A percentile compares a stretch with the other conserved stretches of the same genome.
Evolutionary conservation across 2,329 filamentous ascomycete genomes (phyloP).

Genomic region (Phaeosphaeriaceae sp.): DNA sequence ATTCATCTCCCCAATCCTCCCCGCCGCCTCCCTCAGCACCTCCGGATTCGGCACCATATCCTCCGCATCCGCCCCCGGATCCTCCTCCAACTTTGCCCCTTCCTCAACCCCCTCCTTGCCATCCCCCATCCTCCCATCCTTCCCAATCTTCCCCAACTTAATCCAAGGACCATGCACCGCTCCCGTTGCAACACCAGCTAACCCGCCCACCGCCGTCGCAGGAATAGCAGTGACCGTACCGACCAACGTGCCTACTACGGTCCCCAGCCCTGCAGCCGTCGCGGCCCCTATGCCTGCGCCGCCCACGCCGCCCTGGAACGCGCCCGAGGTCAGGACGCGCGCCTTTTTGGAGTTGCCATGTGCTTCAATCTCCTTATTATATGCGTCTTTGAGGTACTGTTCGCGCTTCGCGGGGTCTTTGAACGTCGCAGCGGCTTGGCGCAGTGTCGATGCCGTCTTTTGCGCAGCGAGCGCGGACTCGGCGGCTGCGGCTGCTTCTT

Average conservation of each 20-base stretch:
- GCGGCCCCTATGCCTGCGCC: conserved; percentile 53
- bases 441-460: conserved; percentile 37
- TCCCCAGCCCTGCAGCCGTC: conserved; percentile 51
- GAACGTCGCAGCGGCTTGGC: conserved; percentile 31
- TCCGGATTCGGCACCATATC: conserved; percentile 8
- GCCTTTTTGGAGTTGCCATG: conserved; percentile 46
- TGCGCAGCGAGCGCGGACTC: conserved; percentile 38
- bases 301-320: conserved; percentile 51
- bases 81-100: conserved; percentile 7
- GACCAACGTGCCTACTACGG: conserved; percentile 50
- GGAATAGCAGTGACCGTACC: conserved; percentile 51
- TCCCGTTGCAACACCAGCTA: conserved; percentile 52
- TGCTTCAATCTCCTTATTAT: conserved; percentile 42
- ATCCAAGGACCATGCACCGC: conserved; percentile 53
- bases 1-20: conserved; percentile 12
- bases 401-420: conserved; percentile 43
- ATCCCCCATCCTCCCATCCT: conserved; percentile 16
- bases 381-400: conserved; percentile 43
- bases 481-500: conserved; percentile 37
- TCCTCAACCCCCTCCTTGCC: conserved; percentile 12
- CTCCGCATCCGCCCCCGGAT: conserved; percentile 9
- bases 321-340: conserved; percentile 41
- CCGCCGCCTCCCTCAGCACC: conserved; percentile 5
- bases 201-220: conserved; percentile 47
- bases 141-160: conserved; percentile 40